A percentile compares a stretch with the other conserved stretches of the same genome.
Conservation (phyloP, 495 filamentous ascomycete genomes). For the Talaromyces proteolyticus region DNA sequence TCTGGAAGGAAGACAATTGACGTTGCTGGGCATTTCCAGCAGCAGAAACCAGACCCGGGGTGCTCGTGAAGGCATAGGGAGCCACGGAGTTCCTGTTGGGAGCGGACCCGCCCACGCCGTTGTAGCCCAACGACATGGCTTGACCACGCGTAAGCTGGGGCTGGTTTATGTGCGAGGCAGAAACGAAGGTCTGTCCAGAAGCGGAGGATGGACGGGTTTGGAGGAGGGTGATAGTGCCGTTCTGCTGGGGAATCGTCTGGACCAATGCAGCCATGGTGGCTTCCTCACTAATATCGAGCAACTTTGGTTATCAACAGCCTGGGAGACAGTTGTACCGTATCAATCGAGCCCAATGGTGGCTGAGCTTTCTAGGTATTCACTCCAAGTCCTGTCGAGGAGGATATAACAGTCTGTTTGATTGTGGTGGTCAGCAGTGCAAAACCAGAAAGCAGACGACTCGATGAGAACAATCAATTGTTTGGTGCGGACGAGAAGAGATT, state of each 20-base stretch:
- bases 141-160: slow-evolving; percentile 48
- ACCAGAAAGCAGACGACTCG: too few species aligned
- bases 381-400: too few species aligned
- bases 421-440: too few species aligned
- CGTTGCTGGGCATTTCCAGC: slow-evolving; percentile 40
- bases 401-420: background rate
- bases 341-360: too few species aligned
- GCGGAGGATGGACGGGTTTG: slow-evolving; percentile 70
- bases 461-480: too few species aligned
- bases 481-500: too few species aligned
- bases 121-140: slow-evolving; percentile 66
- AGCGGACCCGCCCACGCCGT: slow-evolving; percentile 57
- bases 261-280: slow-evolving; percentile 83
- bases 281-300: slow-evolving; percentile 15
- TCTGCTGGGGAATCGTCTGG: slow-evolving; percentile 81
- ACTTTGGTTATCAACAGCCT: background rate
- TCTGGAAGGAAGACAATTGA: slow-evolving; percentile 52
- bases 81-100: slow-evolving; percentile 48
- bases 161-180: slow-evolving; percentile 38
- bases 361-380: too few species aligned
- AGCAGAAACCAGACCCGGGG: slow-evolving; percentile 57
- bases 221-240: slow-evolving; percentile 73
- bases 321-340: slow-evolving; percentile 10
- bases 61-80: slow-evolving; percentile 79
- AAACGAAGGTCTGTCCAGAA: slow-evolving; percentile 43